Evolutionary conservation across 495 filamentous ascomycete genomes (phyloP).

Genomic region (Arthonia radiata): DNA sequence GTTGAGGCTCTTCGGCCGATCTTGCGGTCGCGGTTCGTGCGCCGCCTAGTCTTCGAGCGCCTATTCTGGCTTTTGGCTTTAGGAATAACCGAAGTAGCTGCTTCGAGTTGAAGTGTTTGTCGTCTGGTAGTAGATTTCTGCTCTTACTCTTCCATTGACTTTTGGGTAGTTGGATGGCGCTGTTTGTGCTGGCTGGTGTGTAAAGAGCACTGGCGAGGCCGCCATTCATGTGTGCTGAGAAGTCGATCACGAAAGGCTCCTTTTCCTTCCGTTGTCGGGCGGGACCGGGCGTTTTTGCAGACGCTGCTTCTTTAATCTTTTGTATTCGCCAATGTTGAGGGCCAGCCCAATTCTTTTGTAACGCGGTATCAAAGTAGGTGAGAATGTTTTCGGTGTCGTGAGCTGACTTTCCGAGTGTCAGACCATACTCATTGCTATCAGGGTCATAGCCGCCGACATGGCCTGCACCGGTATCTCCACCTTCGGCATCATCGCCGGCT

Average conservation of each 20-base stretch:
- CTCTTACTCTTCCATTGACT: slow-evolving; percentile 88
- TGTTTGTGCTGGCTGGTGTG: slow-evolving; percentile 56
- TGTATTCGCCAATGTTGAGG: slow-evolving; percentile 96
- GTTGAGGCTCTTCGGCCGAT: slow-evolving; percentile 20
- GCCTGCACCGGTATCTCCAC: slow-evolving; percentile 16
- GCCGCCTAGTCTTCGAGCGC: slow-evolving; percentile 25
- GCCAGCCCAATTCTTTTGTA: slow-evolving; percentile 94
- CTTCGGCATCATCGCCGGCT: slow-evolving; percentile 29
- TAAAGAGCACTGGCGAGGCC: slow-evolving; percentile 58
- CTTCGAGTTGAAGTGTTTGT: slow-evolving; percentile 93
- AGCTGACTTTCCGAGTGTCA: slow-evolving; percentile 41
- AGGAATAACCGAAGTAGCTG: slow-evolving; percentile 76
- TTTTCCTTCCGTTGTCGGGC: slow-evolving; percentile 69
- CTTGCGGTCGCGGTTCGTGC: slow-evolving; percentile 2
- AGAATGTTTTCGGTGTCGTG: slow-evolving; percentile 72
- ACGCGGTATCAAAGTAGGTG: slow-evolving; percentile 84
- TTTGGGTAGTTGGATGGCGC: slow-evolving; percentile 63
- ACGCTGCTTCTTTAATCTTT: slow-evolving; percentile 56
- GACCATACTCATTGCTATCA: slow-evolving; percentile 35
- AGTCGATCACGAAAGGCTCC: slow-evolving; percentile 88
- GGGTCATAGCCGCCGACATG: slow-evolving; percentile 35
- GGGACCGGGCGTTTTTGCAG: slow-evolving; percentile 28
- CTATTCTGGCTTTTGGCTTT: slow-evolving; percentile 69
- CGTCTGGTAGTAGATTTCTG: slow-evolving; percentile 80
- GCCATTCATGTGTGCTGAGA: slow-evolving; percentile 42